Conservation (phyloP, 1,284 basidiomycete species). For the Sporisorium exsertum region DNA sequence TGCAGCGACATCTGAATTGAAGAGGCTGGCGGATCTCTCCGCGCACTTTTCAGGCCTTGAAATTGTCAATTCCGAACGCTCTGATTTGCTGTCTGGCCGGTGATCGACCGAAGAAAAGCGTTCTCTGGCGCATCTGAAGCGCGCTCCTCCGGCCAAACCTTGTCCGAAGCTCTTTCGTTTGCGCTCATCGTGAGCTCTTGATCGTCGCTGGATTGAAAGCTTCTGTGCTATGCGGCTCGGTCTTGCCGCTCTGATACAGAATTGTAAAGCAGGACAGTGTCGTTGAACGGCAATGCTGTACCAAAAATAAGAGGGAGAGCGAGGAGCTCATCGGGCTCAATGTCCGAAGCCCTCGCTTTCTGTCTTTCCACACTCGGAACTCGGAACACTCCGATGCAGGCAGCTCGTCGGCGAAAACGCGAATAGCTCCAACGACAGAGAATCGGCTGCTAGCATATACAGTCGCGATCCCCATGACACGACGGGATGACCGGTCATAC, state of each 20-base stretch:
- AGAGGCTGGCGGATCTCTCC: neutral
- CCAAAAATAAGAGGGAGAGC: neutral
- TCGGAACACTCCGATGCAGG: conserved; percentile 13
- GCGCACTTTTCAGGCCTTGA: too few species aligned
- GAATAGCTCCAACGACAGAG: neutral
- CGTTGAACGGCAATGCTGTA: too few species aligned
- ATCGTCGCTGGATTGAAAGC: neutral
- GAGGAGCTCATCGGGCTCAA: conserved; percentile 22
- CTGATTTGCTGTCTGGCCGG: neutral
- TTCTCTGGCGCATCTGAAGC: neutral
- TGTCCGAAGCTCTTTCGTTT: neutral
- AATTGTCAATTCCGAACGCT: too few species aligned
- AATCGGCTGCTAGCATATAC: neutral
- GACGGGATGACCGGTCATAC: conserved; percentile 15
- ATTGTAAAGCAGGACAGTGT: too few species aligned
- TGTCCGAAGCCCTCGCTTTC: conserved; percentile 10
- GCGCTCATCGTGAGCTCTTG: neutral
- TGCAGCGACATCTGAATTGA: too few species aligned
- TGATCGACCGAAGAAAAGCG: neutral
- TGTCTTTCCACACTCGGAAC: neutral
- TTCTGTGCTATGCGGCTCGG: neutral
- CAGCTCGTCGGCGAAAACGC: conserved; percentile 5
- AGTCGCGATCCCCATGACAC: neutral
- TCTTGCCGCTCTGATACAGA: neutral
- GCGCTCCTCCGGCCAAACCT: neutral